Evolutionary conservation across 2,329 filamentous ascomycete species (phyloP).

Genomic region (Lecanicillium sp.): DNA sequence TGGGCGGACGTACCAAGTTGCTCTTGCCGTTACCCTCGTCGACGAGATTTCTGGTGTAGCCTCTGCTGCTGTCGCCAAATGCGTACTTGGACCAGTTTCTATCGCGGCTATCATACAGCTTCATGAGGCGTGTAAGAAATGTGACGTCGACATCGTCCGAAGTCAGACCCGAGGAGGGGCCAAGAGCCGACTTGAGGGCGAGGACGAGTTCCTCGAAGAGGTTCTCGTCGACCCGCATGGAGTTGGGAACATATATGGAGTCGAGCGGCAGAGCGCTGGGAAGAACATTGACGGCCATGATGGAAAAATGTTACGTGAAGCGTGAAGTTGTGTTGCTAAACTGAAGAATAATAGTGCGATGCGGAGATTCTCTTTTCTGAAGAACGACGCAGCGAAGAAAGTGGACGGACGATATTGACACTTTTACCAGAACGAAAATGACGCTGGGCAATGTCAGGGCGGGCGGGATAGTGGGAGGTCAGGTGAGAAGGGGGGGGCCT

Average conservation of each 20-base stretch:
- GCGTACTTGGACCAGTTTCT: conserved; percentile 71
- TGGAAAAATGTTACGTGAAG: conserved; percentile 3
- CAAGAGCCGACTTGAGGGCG: conserved; percentile 67
- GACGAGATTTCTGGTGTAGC: conserved; percentile 84
- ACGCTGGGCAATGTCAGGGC: background rate
- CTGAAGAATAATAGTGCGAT: background rate
- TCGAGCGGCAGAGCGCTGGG: conserved; percentile 14
- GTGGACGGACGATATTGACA: background rate
- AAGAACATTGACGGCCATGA: conserved; percentile 15
- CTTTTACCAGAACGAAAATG: conserved; percentile 2
- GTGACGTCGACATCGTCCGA: conserved; percentile 75
- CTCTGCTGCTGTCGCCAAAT: conserved; percentile 60
- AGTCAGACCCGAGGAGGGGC: conserved; percentile 73
- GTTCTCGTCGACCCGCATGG: conserved; percentile 25
- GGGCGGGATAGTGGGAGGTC: background rate
- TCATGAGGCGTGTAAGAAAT: conserved; percentile 67
- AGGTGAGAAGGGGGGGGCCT: conserved; percentile 7
- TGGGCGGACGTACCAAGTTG: conserved; percentile 52
- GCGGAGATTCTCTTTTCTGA: background rate
- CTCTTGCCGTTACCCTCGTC: conserved; percentile 81
- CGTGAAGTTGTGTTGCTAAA: conserved; percentile 7
- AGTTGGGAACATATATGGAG: conserved; percentile 3
- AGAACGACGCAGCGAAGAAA: too few relatives aligned
- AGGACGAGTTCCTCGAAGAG: conserved; percentile 65
- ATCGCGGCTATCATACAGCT: conserved; percentile 61